phyloP scores from a whole-genome alignment of 495 filamentous ascomycete species.

The Paragyromitra xinjiangensis region DNA sequence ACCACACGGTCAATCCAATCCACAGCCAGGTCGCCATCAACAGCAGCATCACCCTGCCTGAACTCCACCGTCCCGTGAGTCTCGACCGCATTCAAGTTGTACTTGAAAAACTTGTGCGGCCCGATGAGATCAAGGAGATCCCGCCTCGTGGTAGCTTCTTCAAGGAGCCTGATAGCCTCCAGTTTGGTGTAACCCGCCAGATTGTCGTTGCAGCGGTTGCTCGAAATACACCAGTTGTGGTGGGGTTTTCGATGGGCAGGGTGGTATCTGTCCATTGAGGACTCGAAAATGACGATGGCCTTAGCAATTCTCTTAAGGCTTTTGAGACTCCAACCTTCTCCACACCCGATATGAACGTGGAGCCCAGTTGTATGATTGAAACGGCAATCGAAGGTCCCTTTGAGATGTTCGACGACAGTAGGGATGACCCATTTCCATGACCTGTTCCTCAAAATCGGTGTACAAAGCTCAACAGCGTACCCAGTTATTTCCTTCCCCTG shows the following conservation, averaged over 20 bases:
- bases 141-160: constrained; percentile 11
- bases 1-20: constrained; percentile 51
- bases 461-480: constrained; percentile 54
- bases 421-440: constrained; percentile 45
- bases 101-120: constrained; percentile 53
- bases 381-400: constrained; percentile 29
- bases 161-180: constrained; percentile 36
- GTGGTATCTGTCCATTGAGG: constrained; percentile 47
- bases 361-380: constrained; percentile 54
- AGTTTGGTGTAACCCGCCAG: constrained; percentile 30
- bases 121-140: constrained; percentile 49
- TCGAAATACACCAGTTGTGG: constrained; percentile 52
- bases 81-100: constrained; percentile 48
- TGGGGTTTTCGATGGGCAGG: constrained; percentile 37
- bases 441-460: constrained; percentile 44
- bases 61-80: constrained; percentile 54
- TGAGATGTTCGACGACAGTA: constrained; percentile 42
- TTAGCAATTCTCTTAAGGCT: constrained; percentile 50
- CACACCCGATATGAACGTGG: constrained; percentile 53
- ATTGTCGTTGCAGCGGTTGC: constrained; percentile 42
- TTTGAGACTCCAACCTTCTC: constrained; percentile 46
- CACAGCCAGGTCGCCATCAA: constrained; percentile 31
- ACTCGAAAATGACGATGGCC: constrained; percentile 53
- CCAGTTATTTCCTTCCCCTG: constrained; percentile 24
- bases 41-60: constrained; percentile 48